Evolutionary conservation across 1,284 basidiomycete species (phyloP).

Genomic region (Moesziomyces sp.): DNA sequence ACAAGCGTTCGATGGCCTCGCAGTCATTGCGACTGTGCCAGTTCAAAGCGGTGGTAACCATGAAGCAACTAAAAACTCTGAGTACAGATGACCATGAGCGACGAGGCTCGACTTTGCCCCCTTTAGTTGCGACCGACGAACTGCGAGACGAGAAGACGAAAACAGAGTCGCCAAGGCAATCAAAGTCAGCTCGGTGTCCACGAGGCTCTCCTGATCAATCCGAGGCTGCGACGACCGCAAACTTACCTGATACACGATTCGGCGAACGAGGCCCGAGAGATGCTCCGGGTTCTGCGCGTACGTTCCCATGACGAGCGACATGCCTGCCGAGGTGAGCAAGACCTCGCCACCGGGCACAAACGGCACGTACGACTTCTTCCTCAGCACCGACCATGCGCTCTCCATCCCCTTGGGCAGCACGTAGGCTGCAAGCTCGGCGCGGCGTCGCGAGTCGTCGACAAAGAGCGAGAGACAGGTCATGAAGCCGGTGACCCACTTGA

Average conservation of each 20-base stretch:
- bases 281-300: conserved; percentile 87
- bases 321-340: conserved; percentile 77
- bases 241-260: conserved; percentile 81
- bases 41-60: neutral
- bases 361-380: conserved; percentile 81
- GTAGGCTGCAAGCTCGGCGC: conserved; percentile 91
- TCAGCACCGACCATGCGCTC: conserved; percentile 79
- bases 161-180: neutral
- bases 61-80: conserved; percentile 1
- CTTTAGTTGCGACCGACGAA: conserved; percentile 59
- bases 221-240: neutral
- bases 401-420: conserved; percentile 83
- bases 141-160: conserved; percentile 1
- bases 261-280: conserved; percentile 84
- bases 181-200: neutral
- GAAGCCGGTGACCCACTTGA: conserved; percentile 78
- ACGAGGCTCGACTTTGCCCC: neutral
- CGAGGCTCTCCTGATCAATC: neutral
- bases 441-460: conserved; percentile 83
- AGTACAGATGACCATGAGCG: neutral
- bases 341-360: conserved; percentile 75
- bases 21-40: neutral
- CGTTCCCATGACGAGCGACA: conserved; percentile 90
- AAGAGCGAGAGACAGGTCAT: conserved; percentile 82
- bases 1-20: too few species aligned